phyloP scores from a whole-genome alignment of 2,329 filamentous ascomycete species.

The Teratosphaeria pseudoeucalypti region DNA sequence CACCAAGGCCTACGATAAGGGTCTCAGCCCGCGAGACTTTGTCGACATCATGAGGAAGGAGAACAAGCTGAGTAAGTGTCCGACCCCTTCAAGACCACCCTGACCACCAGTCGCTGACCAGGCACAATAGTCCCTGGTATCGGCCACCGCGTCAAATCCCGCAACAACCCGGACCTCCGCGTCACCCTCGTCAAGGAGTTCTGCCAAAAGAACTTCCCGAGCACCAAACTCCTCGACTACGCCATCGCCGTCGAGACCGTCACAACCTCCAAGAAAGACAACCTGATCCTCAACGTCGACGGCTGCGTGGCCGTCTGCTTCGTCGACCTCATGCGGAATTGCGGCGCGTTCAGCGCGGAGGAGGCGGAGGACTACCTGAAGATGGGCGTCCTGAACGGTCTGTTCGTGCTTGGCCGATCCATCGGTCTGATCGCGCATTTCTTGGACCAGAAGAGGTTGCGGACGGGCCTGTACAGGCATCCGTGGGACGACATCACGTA shows the following conservation, averaged over 20 bases:
- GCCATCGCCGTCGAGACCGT: slow-evolving; percentile 95
- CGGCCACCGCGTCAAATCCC: slow-evolving; percentile 97
- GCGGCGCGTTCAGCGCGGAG: slow-evolving; percentile 88
- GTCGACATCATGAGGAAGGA: slow-evolving; percentile 98
- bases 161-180: slow-evolving; percentile 99
- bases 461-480: slow-evolving; percentile 93
- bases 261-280: slow-evolving; percentile 99
- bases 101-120: slow-evolving; percentile 18
- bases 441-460: slow-evolving; percentile 98
- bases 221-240: slow-evolving; percentile 96
- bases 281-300: slow-evolving; percentile 98
- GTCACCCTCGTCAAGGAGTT: slow-evolving; percentile 99
- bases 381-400: slow-evolving; percentile 99
- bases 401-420: slow-evolving; percentile 92
- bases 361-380: slow-evolving; percentile 97
- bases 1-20: slow-evolving; percentile 96
- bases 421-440: slow-evolving; percentile 99
- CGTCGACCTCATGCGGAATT: slow-evolving; percentile 93
- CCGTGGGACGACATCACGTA: slow-evolving; percentile 99
- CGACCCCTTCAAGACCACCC: neutral
- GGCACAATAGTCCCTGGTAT: slow-evolving; percentile 68
- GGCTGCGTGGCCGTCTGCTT: slow-evolving; percentile 98
- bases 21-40: slow-evolving; percentile 94
- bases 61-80: slow-evolving; percentile 81
- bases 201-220: slow-evolving; percentile 93